Evolutionary conservation across 1,284 basidiomycete species (phyloP).

Genomic region (Cryptococcus sp.): DNA sequence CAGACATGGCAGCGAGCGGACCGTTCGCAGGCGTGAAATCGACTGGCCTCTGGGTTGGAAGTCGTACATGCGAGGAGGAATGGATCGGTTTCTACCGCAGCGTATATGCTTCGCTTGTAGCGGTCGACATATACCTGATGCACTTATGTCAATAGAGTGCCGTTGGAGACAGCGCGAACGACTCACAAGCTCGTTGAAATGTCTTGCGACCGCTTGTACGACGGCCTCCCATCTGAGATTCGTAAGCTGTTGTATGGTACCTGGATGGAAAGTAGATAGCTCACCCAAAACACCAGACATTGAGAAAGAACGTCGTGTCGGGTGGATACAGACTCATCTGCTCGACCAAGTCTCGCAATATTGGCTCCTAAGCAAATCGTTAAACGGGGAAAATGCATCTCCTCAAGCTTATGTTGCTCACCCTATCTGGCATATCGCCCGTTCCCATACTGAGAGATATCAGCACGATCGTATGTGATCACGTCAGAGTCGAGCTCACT

Average conservation of each 20-base stretch:
- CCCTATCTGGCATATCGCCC: constrained; percentile 71
- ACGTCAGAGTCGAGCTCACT: constrained; percentile 15
- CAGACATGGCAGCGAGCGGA: constrained; percentile 66
- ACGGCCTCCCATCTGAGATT: constrained; percentile 69
- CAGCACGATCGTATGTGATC: constrained; percentile 1
- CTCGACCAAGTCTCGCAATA: constrained; percentile 66
- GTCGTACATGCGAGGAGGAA: constrained; percentile 69
- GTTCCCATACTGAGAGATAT: constrained; percentile 57
- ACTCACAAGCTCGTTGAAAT: constrained; percentile 65
- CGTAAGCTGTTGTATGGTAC: neutral
- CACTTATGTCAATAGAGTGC: neutral
- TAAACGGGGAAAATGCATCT: neutral
- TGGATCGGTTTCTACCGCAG: constrained; percentile 60
- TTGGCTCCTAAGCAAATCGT: constrained; percentile 60
- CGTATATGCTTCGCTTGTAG: constrained; percentile 75
- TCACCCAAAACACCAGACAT: constrained; percentile 86
- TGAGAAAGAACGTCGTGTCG: constrained; percentile 78
- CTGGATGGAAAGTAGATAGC: neutral
- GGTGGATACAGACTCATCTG: constrained; percentile 69
- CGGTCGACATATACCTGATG: constrained; percentile 80
- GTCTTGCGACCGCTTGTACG: constrained; percentile 68
- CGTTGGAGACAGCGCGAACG: neutral
- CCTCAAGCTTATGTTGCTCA: constrained; percentile 37
- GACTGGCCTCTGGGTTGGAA: constrained; percentile 61
- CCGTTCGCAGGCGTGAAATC: constrained; percentile 91